phyloP scores from a whole-genome alignment of 2,329 filamentous ascomycete species.

The Xylaria sp. region DNA sequence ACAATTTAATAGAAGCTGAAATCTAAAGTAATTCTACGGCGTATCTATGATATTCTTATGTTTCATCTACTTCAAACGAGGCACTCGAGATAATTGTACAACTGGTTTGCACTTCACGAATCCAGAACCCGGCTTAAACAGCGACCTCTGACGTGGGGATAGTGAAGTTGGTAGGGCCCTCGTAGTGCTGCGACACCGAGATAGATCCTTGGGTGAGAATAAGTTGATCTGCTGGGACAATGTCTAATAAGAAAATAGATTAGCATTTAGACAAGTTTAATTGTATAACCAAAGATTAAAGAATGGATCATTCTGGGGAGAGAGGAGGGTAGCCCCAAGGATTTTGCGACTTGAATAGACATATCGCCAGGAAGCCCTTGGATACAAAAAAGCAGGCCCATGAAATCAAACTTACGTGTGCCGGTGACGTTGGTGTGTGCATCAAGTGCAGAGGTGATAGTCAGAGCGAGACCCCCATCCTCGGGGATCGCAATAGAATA shows the following conservation, averaged over 20 bases:
- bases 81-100: slow-evolving; percentile 2
- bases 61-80: background rate
- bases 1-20: no score
- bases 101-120: background rate
- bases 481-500: slow-evolving; percentile 29
- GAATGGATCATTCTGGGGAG: background rate
- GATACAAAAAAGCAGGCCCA: background rate
- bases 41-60: no score
- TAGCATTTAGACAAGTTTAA: background rate
- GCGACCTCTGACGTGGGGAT: slow-evolving; percentile 23
- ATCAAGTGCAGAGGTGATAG: slow-evolving; percentile 32
- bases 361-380: background rate
- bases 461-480: slow-evolving; percentile 30
- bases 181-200: slow-evolving; percentile 25
- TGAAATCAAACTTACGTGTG: slow-evolving; percentile 30
- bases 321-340: no score
- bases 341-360: background rate
- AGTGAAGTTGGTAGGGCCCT: slow-evolving; percentile 30
- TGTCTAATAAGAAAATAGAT: slow-evolving; percentile 20
- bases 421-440: slow-evolving; percentile 30
- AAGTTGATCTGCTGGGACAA: slow-evolving; percentile 28
- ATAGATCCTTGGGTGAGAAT: slow-evolving; percentile 15
- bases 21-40: no score
- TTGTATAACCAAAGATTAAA: background rate
- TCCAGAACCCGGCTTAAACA: background rate